Evolutionary conservation across 371 early-diverging fungal genomes (phyloP), one percentile per base, ranked within the genome.

Genomic region (Smittium culicis): DNA sequence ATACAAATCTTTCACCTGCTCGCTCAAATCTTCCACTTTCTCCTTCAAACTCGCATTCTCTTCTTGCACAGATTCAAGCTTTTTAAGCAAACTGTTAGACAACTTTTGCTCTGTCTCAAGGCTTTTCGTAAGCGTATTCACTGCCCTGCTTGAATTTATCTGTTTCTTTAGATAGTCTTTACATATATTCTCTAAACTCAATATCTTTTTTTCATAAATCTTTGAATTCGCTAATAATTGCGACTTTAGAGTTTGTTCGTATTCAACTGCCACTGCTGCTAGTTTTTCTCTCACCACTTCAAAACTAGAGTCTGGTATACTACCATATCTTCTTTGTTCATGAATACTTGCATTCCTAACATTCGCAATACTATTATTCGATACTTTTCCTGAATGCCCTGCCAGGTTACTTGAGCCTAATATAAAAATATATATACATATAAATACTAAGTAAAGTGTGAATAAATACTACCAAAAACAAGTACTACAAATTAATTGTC

Each of bases 211-310:
- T 72, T 94, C 93, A 71, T 89, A 94, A 75, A 86, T 90, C 30
- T 82, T 73, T 55, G 91, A 79, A 70, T 94, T 94, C 14, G 93
- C 88, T 59, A 90, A 92, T 17, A 94, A 75, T 69, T 91, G 91
- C 1, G 91, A 82, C 0, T 83, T 83, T 58, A 94, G 74, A 65
- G 93, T 76, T 54, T 84, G 78, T 1, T 84, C 81, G 72, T 90
- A 93, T 71, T 94, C 94, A 1, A 81, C 65, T 1, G 83, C 84
- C 59, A 91, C 77, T 2, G 80, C 81, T 33, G 91, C 89, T 54
- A 88, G 56, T 70, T 93, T 91, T 33, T 88, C 86, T 66, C 84
- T 74, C 25, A 69, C 66, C n/a, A 27, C 59, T 14, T 11, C 65
- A 64, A 29, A 55, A 45, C n/a, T 33, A 24, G 17, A n/a, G 2